Conservation (phyloP, 805 yeast genomes). For the Kodamaea leandrae region DNA sequence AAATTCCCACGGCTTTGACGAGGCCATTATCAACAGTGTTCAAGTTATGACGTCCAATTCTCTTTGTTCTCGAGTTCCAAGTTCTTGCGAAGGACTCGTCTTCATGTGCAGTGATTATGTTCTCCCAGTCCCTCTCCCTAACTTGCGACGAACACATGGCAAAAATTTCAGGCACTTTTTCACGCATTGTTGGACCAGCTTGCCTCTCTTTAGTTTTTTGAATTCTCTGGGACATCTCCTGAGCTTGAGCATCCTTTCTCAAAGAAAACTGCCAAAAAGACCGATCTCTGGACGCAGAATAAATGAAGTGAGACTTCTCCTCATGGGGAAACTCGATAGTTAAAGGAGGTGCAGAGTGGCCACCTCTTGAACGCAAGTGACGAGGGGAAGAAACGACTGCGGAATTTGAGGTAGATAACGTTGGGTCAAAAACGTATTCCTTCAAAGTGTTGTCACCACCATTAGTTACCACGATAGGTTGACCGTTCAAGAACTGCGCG, state of each 20-base stretch:
- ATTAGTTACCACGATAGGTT: constrained; percentile 81
- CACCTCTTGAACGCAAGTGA: constrained; percentile 88
- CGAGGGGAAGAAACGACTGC: constrained; percentile 86
- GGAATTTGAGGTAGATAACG: constrained; percentile 61
- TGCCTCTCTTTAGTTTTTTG: constrained; percentile 39
- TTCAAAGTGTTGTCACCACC: constrained; percentile 90
- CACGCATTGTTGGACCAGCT: constrained; percentile 60
- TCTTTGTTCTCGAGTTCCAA: constrained; percentile 79
- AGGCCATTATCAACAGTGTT: constrained; percentile 74
- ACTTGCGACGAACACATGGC: constrained; percentile 69
- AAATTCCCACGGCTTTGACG: constrained; percentile 72
- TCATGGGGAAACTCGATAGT: constrained; percentile 72
- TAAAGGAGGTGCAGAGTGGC: constrained; percentile 92
- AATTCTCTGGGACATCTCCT: constrained; percentile 80
- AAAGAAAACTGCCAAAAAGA: constrained; percentile 90
- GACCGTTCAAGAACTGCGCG: constrained; percentile 80
- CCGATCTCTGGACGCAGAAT: constrained; percentile 83
- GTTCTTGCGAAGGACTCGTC: constrained; percentile 83
- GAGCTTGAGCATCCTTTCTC: constrained; percentile 95
- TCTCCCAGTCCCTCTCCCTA: constrained; percentile 91
- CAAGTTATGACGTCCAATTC: constrained; percentile 73
- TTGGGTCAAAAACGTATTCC: constrained; percentile 92
- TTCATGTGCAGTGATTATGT: constrained; percentile 83
- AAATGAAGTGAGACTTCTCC: constrained; percentile 71
- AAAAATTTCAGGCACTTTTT: constrained; percentile 74